phyloP scores from a whole-genome alignment of 1,284 basidiomycete genomes.

The Ustilago xerochloae region DNA sequence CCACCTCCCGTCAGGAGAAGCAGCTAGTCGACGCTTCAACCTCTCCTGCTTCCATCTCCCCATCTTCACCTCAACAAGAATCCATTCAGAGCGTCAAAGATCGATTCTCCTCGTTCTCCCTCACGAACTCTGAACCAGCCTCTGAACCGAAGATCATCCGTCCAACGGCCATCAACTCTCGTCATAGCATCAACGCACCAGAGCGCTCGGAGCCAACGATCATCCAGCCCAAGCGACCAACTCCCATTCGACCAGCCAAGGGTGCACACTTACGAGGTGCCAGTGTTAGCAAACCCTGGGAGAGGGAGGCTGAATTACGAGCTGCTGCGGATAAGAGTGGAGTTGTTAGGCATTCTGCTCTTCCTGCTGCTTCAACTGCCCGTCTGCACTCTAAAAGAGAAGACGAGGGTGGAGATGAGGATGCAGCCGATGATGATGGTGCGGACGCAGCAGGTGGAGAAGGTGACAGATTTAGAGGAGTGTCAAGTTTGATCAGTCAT shows the following conservation, averaged over 20 bases:
- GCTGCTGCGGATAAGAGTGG: conserved; percentile 19
- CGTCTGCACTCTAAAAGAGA: not conserved
- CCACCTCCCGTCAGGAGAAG: not conserved
- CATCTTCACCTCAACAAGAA: not conserved
- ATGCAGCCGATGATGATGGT: not conserved
- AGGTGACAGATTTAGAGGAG: conserved; percentile 41
- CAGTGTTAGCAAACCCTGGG: conserved; percentile 50
- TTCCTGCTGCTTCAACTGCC: conserved; percentile 13
- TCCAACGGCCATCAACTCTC: conserved; percentile 1
- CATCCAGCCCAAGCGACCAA: conserved; percentile 37
- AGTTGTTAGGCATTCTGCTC: conserved; percentile 21
- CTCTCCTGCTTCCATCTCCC: not conserved
- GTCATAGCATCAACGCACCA: not conserved
- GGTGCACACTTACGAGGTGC: not conserved
- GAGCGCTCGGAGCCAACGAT: conserved; percentile 6
- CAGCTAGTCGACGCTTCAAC: conserved; percentile 20
- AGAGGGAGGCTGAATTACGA: conserved; percentile 46
- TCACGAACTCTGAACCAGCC: not conserved
- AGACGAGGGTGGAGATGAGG: not conserved
- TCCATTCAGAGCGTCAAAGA: conserved; percentile 6
- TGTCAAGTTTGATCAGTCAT: conserved; percentile 31
- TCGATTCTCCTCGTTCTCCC: not conserved
- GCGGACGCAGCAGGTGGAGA: not conserved
- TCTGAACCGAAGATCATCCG: not conserved
- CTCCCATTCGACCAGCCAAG: conserved; percentile 27